Percentiles rank a stretch among this genome's conserved stretches.
Conservation (phyloP, 768 basidiomycete species). For the Tylopilus plumbeoviolaceoides region DNA sequence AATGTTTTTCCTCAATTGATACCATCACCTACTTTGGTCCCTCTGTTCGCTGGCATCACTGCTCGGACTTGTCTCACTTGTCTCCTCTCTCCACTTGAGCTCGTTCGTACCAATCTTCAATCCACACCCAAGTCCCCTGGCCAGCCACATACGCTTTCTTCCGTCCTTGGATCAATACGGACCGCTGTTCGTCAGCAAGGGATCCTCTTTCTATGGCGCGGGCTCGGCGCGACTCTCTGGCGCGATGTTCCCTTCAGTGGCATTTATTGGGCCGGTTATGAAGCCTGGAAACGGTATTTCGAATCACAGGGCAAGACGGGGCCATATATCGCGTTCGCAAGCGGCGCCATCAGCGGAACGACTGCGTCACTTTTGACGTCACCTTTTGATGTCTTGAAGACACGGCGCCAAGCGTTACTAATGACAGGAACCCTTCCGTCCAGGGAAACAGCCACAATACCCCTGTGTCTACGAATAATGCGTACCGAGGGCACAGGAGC, state of each 20-base stretch:
- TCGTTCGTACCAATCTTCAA: slow-evolving; percentile 90
- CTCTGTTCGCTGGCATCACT: slow-evolving; percentile 77
- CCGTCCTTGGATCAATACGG: slow-evolving; percentile 63
- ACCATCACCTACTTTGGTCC: slow-evolving; percentile 49
- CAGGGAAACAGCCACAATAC: slow-evolving; percentile 48
- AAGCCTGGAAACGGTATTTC: slow-evolving; percentile 69
- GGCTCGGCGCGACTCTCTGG: slow-evolving; percentile 90
- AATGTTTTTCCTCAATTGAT: slow-evolving; percentile 58
- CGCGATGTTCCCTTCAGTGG: slow-evolving; percentile 97
- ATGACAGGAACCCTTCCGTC: slow-evolving; percentile 51
- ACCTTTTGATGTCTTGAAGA: slow-evolving; percentile 97
- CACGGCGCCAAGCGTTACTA: slow-evolving; percentile 79
- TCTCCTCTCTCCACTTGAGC: slow-evolving; percentile 82
- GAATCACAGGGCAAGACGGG: slow-evolving; percentile 51
- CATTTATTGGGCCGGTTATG: slow-evolving; percentile 95
- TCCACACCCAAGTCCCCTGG: slow-evolving; percentile 71
- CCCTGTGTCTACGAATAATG: slow-evolving; percentile 64
- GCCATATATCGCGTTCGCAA: slow-evolving; percentile 73
- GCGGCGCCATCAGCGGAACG: slow-evolving; percentile 87
- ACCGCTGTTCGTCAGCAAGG: slow-evolving; percentile 61
- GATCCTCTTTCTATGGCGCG: slow-evolving; percentile 76
- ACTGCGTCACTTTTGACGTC: slow-evolving; percentile 84
- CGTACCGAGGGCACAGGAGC: slow-evolving; percentile 75
- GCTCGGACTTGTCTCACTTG: slow-evolving; percentile 80
- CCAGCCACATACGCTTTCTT: slow-evolving; percentile 72